phyloP scores from a whole-genome alignment of 2,329 filamentous ascomycete genomes.

The Tothia fuscella region DNA sequence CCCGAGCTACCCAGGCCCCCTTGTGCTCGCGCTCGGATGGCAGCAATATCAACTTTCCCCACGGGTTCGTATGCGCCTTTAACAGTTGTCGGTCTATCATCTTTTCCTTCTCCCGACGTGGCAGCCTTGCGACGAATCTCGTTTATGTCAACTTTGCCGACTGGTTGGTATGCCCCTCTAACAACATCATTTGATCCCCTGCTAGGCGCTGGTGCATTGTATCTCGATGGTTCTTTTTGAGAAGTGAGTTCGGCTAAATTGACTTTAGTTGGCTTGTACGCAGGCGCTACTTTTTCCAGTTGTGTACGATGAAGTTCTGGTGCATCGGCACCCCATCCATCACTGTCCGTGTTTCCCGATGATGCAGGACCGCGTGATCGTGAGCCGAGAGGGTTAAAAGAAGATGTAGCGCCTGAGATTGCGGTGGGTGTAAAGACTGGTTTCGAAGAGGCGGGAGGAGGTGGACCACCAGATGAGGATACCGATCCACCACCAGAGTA shows the following conservation, averaged over 20 bases:
- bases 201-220: slow-evolving; percentile 37
- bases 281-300: slow-evolving; percentile 81
- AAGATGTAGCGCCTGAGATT: slow-evolving; percentile 37
- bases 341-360: slow-evolving; percentile 55
- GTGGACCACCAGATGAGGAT: slow-evolving; percentile 43
- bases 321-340: slow-evolving; percentile 92
- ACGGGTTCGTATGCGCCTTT: slow-evolving; percentile 92
- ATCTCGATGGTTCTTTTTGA: slow-evolving; percentile 55
- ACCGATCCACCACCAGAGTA: slow-evolving; percentile 62
- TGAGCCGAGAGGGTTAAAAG: slow-evolving; percentile 58
- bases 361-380: slow-evolving; percentile 43
- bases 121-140: slow-evolving; percentile 68
- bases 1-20: slow-evolving; percentile 37
- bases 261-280: slow-evolving; percentile 92
- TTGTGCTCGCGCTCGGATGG: slow-evolving; percentile 76
- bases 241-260: slow-evolving; percentile 78
- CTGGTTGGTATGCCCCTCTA: slow-evolving; percentile 76
- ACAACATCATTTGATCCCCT: slow-evolving; percentile 51
- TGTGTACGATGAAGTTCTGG: slow-evolving; percentile 79
- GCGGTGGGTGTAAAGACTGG: slow-evolving; percentile 79
- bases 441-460: slow-evolving; percentile 69
- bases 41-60: slow-evolving; percentile 93
- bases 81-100: slow-evolving; percentile 72
- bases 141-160: slow-evolving; percentile 96
- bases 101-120: slow-evolving; percentile 42